Evolutionary conservation across 306 rosid genomes (phyloP), one percentile per base, ranked within the genome.

Genomic region (Begonia masoniana): DNA sequence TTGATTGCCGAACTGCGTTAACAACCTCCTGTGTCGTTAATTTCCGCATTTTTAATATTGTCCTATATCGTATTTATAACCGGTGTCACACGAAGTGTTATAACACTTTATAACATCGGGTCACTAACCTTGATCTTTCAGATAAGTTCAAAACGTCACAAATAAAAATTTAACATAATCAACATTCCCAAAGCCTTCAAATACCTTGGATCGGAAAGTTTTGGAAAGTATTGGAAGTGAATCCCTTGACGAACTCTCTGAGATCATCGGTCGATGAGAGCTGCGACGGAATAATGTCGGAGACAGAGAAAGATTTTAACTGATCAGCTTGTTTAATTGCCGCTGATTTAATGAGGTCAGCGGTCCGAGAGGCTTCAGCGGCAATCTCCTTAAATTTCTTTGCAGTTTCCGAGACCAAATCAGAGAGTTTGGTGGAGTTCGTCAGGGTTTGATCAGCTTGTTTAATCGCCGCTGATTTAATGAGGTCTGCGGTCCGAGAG

Each of bases 371-470:
- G 35, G 99, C 96, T 54, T 92, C 99, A 11, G 93, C 93, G 52
- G 99, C 99, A 43, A 92, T 68, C 43, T 92, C 96, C 48, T 71
- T 80, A n/a, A 96, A 92, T 68, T 78, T 77, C 78, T 87, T 87
- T 57, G 99, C 68, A 57, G 99, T 86, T 65, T 87, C 96, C 13
- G 99, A 81, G 65, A 92, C 93, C 54, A 92, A 76, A 70, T 87
- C 99, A 68, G 96, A 70, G 82, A 92, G 59, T 49, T 67, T 68
- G 21, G 79, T 69, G 64, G 99, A 71, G 14, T 60, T 67, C 4
- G 78, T 71, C 1, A 91, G 56, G 35, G 69, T 50, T 7, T 83
- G 92, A 59, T 85, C 96, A 43, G 88, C 88, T 48, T 68, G 99
- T 58, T 68, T 79, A 49, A 88, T 65, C 3, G 97, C 97, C 15